Base-by-base conservation (phyloP, 768 basidiomycete species). In the Boletus vermiculosoides region DNA sequence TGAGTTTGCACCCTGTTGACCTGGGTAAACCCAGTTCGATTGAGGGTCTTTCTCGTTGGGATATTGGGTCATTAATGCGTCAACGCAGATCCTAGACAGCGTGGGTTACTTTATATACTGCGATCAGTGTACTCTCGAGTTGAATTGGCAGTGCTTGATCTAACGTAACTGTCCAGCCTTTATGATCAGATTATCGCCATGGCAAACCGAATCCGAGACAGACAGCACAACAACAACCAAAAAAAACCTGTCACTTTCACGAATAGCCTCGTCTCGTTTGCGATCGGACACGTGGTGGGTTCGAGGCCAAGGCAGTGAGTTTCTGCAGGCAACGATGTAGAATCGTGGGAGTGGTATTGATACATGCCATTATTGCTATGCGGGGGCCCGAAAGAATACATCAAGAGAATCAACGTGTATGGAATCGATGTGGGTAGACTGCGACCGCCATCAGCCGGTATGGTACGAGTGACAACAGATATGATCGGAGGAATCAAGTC, bases 1-100 rank as follows among this genome's bases (percentile, higher is more conserved):
- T 7, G 64, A 55, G 36, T 50, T 45, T 28, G 25, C 15, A 22
- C 20, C 52, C 36, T 61, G 47, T 18, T 57, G 50, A 8, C 33
- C 31, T 10, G 61, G 61, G 39, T 41, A 9, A 0, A 63, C 8
- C 63, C 63, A 67, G 46, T 52, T 31, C 6, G 59, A 31, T 23
- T 51, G 64, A n/a, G 63, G 36, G 15, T 56, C 61, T 15, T 73
- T 72, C 39, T 71, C 71, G 59, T 52, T 45, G 37, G 69, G 66
- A 51, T 58, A 63, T 41, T 60, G 64, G 41, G 49, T 42, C 71
- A 71, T 63, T 1, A n/a, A n/a, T 46, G 4, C 28, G 28, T 63
- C 41, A 22, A 49, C 37, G 57, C 20, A 6, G 53, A 45, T 22
- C 7, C 4, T 39, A 40, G 15, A 41, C 28, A 5, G 10, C 13